Evolutionary conservation across 1,284 basidiomycete species (phyloP), one percentile per base, ranked within the genome.

Genomic region (Puccinia triticina): DNA sequence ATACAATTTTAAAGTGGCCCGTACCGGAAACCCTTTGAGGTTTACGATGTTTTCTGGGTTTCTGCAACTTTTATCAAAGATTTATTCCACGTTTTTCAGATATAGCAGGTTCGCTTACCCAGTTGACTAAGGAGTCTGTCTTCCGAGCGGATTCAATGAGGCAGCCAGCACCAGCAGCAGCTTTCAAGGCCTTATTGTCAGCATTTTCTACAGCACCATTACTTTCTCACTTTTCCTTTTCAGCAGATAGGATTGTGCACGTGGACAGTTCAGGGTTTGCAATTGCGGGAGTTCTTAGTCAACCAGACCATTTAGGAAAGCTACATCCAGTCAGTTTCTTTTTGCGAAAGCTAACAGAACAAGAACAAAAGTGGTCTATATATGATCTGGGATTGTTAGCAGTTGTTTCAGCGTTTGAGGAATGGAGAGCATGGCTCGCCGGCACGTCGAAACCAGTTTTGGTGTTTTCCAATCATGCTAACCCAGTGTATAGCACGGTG

Each of bases 181-280:
- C 77, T 18, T 80, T 72, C 61, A 8, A 37, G 18, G 21, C n/a
- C 0, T 32, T 80, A 40, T n/a, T 7, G 2, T 34, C 23, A n/a
- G 40, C 67, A 32, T 80, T 80, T 61, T 21, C 50, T 40, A n/a
- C 21, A 1, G 66, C 77, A 16, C 46, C 66, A 0, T 23, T 80
- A 5, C 32, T 80, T 1, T 40, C 37, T 10, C 77, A 80, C 61
- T 80, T 80, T 57, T 50, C 32, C n/a, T 72, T 80, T 72, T 21
- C 59, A 23, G 67, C 48, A 14, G 40, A 64, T 14, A 32, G 77
- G 23, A 29, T 53, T 3, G 21, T 79, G 0, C 77, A 79, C n/a
- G 78, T 81, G 5, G 78, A 81, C 26, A 59, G 69, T n/a, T 81
- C 69, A 26, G 69, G 71, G 0, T 73, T 34, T 50, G 71, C 78